Evolutionary conservation across 345 rosid genomes (phyloP).

Genomic region (Populus simonii): DNA sequence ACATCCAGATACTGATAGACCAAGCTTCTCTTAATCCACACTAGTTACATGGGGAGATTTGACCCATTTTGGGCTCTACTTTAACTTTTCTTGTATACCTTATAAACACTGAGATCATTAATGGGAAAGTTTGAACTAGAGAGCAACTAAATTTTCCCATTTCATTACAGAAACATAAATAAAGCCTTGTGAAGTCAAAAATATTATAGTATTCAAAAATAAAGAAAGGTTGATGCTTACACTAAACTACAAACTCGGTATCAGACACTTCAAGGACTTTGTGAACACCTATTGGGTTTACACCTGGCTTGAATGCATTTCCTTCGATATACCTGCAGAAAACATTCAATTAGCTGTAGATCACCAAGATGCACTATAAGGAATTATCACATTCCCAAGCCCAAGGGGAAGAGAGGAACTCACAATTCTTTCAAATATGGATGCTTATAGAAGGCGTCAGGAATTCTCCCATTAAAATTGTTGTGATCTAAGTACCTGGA

Average conservation of each 20-base stretch:
- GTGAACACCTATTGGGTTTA: slow-evolving; percentile 62
- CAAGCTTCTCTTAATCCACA: background rate
- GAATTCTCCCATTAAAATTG: slow-evolving; percentile 66
- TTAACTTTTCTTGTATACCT: background rate
- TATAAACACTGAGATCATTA: background rate
- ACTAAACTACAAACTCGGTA: slow-evolving; percentile 57
- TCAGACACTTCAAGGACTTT: slow-evolving; percentile 67
- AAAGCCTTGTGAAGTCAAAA: background rate
- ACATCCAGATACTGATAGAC: background rate
- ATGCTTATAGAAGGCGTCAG: slow-evolving; percentile 63
- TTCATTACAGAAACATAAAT: slow-evolving; percentile 11
- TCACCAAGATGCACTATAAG: background rate
- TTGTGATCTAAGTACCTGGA: slow-evolving; percentile 82
- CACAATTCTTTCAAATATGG: slow-evolving; percentile 72
- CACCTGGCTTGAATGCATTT: slow-evolving; percentile 59
- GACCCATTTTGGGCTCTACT: background rate
- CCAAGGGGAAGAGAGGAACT: slow-evolving; percentile 21
- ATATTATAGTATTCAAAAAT: background rate
- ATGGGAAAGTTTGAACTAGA: background rate
- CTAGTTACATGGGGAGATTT: background rate
- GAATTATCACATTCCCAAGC: background rate
- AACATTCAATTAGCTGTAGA: slow-evolving; percentile 5
- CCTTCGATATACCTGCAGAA: slow-evolving; percentile 70
- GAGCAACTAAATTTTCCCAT: slow-evolving; percentile 1
- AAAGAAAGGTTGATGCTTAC: slow-evolving; percentile 9